phyloP scores from a whole-genome alignment of 768 basidiomycete species.

The Boletellus ananas region DNA sequence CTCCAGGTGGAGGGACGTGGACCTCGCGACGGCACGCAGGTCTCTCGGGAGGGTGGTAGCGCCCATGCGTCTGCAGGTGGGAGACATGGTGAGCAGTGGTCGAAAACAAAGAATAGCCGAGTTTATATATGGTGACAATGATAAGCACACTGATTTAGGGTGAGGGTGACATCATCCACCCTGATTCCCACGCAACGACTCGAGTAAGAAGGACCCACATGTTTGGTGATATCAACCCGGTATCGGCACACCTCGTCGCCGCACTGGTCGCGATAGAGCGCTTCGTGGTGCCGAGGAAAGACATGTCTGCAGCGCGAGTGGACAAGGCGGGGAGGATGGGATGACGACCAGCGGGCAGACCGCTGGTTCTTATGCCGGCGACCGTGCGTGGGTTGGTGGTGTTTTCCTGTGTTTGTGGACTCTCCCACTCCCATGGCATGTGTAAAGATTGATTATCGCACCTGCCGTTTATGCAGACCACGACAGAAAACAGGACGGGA shows the following conservation, averaged over 20 bases:
- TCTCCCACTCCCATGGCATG: constrained; percentile 3
- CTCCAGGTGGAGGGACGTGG: constrained; percentile 32
- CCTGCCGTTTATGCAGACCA: neutral
- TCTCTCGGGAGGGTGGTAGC: constrained; percentile 39
- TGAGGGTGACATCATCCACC: constrained; percentile 22
- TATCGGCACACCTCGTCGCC: neutral
- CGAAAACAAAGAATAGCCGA: neutral
- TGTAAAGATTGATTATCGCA: neutral
- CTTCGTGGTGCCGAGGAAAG: neutral
- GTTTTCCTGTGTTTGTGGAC: neutral
- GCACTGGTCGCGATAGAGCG: neutral
- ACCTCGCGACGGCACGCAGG: constrained; percentile 36
- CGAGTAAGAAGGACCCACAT: neutral
- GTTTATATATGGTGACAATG: constrained; percentile 6
- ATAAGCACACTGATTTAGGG: neutral
- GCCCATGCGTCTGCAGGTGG: constrained; percentile 33
- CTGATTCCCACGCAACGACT: constrained; percentile 1
- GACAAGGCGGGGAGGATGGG: too few species aligned
- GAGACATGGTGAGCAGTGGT: constrained; percentile 10
- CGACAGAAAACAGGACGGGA: too few species aligned
- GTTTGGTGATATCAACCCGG: neutral
- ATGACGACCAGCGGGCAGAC: too few species aligned
- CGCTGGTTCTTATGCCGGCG: neutral
- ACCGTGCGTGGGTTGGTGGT: neutral
- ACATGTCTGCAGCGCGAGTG: too few species aligned